These are phyloP conservation scores for Phoma herbarum DNA, from an alignment of 2,329 filamentous ascomycete genomes.

Conservation along the genomic window DNA sequence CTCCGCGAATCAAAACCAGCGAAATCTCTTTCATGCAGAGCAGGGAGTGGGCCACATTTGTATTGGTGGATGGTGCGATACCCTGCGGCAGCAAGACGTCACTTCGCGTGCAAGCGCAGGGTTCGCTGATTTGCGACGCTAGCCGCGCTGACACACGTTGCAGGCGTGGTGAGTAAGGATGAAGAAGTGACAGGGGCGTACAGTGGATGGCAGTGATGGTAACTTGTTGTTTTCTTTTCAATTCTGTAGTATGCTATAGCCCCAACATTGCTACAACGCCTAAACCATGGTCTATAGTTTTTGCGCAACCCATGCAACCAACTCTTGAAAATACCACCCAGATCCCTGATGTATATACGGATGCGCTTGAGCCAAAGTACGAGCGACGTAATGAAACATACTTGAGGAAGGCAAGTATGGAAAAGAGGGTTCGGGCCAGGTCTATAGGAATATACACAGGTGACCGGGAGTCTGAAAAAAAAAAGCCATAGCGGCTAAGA, in stretches of 20 bases:
- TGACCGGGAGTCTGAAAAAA: slow-evolving; percentile 42
- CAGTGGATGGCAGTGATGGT: not conserved
- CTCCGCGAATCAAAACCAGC: slow-evolving; percentile 8
- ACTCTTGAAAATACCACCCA: slow-evolving; percentile 21
- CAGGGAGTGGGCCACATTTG: slow-evolving; percentile 7
- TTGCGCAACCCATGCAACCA: slow-evolving; percentile 21
- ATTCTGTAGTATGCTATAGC: slow-evolving; percentile 10
- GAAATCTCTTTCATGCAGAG: slow-evolving; percentile 21
- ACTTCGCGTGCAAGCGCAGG: slow-evolving; percentile 10
- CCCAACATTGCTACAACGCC: slow-evolving; percentile 16
- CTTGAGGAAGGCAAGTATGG: slow-evolving; percentile 16
- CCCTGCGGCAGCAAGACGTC: slow-evolving; percentile 15
- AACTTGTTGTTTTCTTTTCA: slow-evolving; percentile 4
- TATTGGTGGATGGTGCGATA: slow-evolving; percentile 10
- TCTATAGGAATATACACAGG: slow-evolving; percentile 49
- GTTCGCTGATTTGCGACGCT: slow-evolving; percentile 11
- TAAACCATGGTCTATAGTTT: slow-evolving; percentile 21
- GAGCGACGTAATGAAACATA: slow-evolving; percentile 22
- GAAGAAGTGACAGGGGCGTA: not conserved
- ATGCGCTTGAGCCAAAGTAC: slow-evolving; percentile 13
- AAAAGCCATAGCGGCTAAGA: slow-evolving; percentile 28
- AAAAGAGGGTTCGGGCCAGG: slow-evolving; percentile 32
- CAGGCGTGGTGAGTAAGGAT: not conserved
- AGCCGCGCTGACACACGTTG: slow-evolving; percentile 10
- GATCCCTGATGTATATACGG: slow-evolving; percentile 16